Conservation (phyloP, 2,329 filamentous ascomycete genomes). For the Paecilomyces fulvus region DNA sequence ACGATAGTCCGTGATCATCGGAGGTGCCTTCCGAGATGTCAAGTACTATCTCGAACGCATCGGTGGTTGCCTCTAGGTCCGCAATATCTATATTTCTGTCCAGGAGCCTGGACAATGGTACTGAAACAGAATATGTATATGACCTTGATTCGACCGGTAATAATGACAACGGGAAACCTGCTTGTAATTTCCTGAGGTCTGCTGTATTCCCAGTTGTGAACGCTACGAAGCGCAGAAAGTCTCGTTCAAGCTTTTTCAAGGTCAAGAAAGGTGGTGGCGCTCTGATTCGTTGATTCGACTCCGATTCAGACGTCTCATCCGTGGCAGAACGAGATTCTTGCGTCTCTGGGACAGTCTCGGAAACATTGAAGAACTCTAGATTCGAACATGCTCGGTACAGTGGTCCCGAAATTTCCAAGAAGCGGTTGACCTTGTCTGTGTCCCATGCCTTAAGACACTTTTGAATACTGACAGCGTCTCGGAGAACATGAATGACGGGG, state of each 20-base stretch:
- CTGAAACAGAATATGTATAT: conserved; percentile 60
- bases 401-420: conserved; percentile 43
- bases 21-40: conserved; percentile 25
- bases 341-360: conserved; percentile 41
- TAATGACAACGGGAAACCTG: conserved; percentile 54
- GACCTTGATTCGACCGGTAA: conserved; percentile 52
- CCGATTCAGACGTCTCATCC: conserved; percentile 18
- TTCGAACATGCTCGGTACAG: conserved; percentile 61
- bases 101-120: conserved; percentile 51
- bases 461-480: conserved; percentile 58
- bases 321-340: conserved; percentile 13
- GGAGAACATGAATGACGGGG: conserved; percentile 62
- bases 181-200: conserved; percentile 23
- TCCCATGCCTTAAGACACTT: conserved; percentile 52
- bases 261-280: conserved; percentile 53
- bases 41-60: conserved; percentile 57
- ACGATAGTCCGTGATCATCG: conserved; percentile 23
- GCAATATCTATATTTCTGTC: conserved; percentile 51
- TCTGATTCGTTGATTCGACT: conserved; percentile 31
- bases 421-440: conserved; percentile 47
- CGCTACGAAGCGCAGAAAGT: conserved; percentile 61
- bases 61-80: conserved; percentile 56
- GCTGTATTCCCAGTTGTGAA: conserved; percentile 42
- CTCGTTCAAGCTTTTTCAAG: conserved; percentile 58
- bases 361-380: conserved; percentile 68